Percentiles rank a stretch among this genome's conserved stretches.
Evolutionary conservation across 768 basidiomycete genomes (phyloP).

Genomic region (Hemileccinum rubropunctum): DNA sequence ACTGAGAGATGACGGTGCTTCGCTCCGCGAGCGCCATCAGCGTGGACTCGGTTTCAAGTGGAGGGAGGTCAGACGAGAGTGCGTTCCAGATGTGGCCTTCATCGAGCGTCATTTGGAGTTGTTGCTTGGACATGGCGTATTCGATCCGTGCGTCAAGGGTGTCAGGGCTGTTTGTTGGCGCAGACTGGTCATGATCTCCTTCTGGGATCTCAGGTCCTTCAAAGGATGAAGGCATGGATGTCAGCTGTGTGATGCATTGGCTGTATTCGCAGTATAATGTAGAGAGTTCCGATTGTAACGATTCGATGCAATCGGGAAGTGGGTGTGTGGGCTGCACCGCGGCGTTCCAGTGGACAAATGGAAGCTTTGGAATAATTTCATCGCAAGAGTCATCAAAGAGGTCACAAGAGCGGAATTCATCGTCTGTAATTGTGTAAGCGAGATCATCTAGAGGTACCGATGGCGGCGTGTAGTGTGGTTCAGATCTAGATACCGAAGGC

Average conservation of each 20-base stretch:
- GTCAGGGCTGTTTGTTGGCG: constrained; percentile 14
- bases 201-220: constrained; percentile 13
- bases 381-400: constrained; percentile 14
- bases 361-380: constrained; percentile 15
- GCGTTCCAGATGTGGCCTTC: constrained; percentile 62
- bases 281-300: constrained; percentile 38
- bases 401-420: constrained; percentile 3
- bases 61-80: constrained; percentile 25
- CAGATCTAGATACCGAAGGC: constrained; percentile 16
- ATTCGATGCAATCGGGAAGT: constrained; percentile 21
- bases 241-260: constrained; percentile 44
- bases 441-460: constrained; percentile 7
- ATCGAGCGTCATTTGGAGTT: constrained; percentile 55
- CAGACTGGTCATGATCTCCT: background rate
- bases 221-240: constrained; percentile 36
- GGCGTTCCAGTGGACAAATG: constrained; percentile 25
- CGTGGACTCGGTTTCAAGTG: constrained; percentile 20
- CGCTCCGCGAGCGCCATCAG: constrained; percentile 41
- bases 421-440: constrained; percentile 2
- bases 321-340: constrained; percentile 16
- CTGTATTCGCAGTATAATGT: constrained; percentile 50
- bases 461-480: constrained; percentile 9
- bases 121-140: constrained; percentile 58
- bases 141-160: constrained; percentile 38
- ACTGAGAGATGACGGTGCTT: constrained; percentile 58